A percentile compares a stretch with the other conserved stretches of the same genome.
phyloP scores from a whole-genome alignment of 306 rosid genomes.

The Abrus precatorius region DNA sequence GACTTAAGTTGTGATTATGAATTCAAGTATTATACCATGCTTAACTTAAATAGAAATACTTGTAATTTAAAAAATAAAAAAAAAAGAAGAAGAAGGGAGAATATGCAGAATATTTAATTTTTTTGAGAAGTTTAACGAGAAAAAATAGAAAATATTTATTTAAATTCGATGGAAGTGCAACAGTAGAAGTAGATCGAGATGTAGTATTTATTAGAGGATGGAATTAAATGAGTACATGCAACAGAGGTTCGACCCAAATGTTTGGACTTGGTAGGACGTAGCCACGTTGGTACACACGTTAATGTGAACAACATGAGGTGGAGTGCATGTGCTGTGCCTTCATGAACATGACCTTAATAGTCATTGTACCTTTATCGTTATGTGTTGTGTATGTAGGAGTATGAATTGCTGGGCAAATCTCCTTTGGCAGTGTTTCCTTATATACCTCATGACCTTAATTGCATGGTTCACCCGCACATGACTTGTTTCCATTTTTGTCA shows the following conservation, averaged over 20 bases:
- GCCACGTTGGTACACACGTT: neutral
- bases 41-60: no score
- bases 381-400: slow-evolving; percentile 6
- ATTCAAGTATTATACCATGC: no score
- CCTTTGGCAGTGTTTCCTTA: slow-evolving; percentile 61
- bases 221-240: neutral
- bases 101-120: no score
- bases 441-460: neutral
- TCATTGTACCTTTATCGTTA: neutral
- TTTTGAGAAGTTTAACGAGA: no score
- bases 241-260: neutral
- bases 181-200: neutral
- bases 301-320: neutral
- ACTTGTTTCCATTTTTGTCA: neutral
- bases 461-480: slow-evolving; percentile 54
- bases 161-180: neutral
- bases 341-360: neutral
- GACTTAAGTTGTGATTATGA: no score
- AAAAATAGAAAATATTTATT: no score
- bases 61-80: no score
- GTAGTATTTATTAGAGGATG: neutral
- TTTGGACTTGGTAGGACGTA: neutral
- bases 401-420: slow-evolving; percentile 68
- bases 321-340: neutral
- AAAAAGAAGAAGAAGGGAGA: no score